Evolutionary conservation across 2,329 filamentous ascomycete genomes (phyloP), one percentile per base, ranked within the genome.

Genomic region (Chrysoporthe austroafricana): DNA sequence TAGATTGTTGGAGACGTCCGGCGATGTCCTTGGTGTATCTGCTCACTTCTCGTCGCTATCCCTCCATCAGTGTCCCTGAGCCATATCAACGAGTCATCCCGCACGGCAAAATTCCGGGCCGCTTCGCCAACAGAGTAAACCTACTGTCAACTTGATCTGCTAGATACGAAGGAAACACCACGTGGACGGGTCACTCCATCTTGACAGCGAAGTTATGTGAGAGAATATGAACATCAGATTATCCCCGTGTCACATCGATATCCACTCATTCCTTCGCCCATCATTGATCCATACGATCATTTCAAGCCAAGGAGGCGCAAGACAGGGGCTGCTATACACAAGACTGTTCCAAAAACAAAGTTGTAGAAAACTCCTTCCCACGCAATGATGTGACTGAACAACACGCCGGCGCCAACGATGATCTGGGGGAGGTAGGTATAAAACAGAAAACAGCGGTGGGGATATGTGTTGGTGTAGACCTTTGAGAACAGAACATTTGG

Each of bases 241-340:
- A 59, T 64, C 56, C 43, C 57, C 60, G 11, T 58, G 52, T 32
- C 43, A 54, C 36, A 32, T 65, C 57, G 44, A 46, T 32, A 26
- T 54, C 32, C 36, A 58, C 34, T 13, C 7, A 39, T 39, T 21
- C n/a, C 18, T 32, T 14, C 11, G n/a, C 50, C 9, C n/a, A 26
- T 34, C 32, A 21, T 14, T 54, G 54, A 39, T n/a, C 54, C 32
- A 57, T 14, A 57, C 16, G 32, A 48, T 26, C 21, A 34, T n/a
- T 39, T 36, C 46, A 36, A 34, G 16, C 18, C 62, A 46, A 46
- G 46, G 58, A 50, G 44, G 16, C 50, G 54, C 44, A 39, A 44
- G 11, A 18, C 34, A 21, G 7, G 48, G 34, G 57, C 44, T 65
- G 57, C 60, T 64, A 62, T 65, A 68, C 62, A 62, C 66, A 68